Conservation (phyloP, 305 asterid genomes). For the Fraxinus dipetala region DNA sequence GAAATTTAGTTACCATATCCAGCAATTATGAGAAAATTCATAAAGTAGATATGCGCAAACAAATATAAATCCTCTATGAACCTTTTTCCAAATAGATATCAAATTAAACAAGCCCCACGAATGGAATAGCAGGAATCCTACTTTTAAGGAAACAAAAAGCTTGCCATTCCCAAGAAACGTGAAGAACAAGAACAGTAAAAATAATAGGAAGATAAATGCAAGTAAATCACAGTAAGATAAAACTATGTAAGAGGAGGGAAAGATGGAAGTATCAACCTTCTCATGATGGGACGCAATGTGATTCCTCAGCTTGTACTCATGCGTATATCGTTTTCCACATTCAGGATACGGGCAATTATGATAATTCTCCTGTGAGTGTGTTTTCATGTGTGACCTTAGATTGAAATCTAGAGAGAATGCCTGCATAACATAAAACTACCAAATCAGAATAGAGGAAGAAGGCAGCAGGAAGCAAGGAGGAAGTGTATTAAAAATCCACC, state of each 20-base stretch:
- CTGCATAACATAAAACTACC: slow-evolving; percentile 36
- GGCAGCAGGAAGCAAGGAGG: slow-evolving; percentile 6
- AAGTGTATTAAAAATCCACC: background rate
- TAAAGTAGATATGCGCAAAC: background rate
- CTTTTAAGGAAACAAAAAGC: background rate
- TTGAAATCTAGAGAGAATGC: slow-evolving; percentile 97
- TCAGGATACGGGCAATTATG: slow-evolving; percentile 90
- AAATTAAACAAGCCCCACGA: background rate
- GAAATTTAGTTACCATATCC: background rate
- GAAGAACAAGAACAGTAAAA: background rate
- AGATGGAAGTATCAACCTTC: slow-evolving; percentile 51
- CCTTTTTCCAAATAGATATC: background rate
- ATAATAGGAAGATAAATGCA: background rate
- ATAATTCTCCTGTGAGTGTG: slow-evolving; percentile 96
- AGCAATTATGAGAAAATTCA: slow-evolving; percentile 5
- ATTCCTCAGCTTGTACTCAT: slow-evolving; percentile 92
- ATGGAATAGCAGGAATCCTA: background rate
- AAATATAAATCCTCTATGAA: background rate
- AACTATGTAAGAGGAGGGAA: slow-evolving; percentile 1
- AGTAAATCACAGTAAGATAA: background rate
- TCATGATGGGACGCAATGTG: slow-evolving; percentile 80
- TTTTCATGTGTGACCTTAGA: slow-evolving; percentile 95
- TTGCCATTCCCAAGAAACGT: background rate
- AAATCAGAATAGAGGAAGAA: background rate
- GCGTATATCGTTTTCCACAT: slow-evolving; percentile 96